Evolutionary conservation across 441 rosid genomes (phyloP).

Genomic region (Monsonia emarginata): DNA sequence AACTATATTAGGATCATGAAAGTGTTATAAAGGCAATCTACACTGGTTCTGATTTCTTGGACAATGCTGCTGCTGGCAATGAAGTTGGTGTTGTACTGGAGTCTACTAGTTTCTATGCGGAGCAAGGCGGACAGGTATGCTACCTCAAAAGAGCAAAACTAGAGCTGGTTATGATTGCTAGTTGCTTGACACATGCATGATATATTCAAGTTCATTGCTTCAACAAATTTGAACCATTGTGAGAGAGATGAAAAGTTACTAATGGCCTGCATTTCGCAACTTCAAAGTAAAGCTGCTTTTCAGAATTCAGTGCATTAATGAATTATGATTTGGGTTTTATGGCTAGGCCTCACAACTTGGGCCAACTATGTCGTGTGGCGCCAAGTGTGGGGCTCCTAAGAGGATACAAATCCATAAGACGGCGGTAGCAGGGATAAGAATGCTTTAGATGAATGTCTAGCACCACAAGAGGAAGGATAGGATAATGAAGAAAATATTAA

Average conservation of each 20-base stretch:
- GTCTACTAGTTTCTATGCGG: slow-evolving; percentile 88
- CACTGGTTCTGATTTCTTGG: slow-evolving; percentile 64
- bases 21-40: slow-evolving; percentile 71
- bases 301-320: not conserved
- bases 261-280: not conserved
- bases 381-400: not conserved
- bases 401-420: not conserved
- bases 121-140: slow-evolving; percentile 99
- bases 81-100: slow-evolving; percentile 72
- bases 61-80: slow-evolving; percentile 33
- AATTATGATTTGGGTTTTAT: not conserved
- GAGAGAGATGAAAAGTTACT: not conserved
- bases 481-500: not conserved
- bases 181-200: not conserved
- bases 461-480: not conserved
- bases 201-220: not conserved
- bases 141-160: not conserved
- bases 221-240: not conserved
- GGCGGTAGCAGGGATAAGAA: not conserved
- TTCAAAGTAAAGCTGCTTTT: not conserved
- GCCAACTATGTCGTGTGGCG: not conserved
- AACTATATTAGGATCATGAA: slow-evolving; percentile 49
- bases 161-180: not conserved
- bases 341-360: not conserved
- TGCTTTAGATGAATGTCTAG: not conserved